These are phyloP conservation scores for Flaveria floridana DNA, from an alignment of 140 eudicot species.

Conservation along the genomic window DNA sequence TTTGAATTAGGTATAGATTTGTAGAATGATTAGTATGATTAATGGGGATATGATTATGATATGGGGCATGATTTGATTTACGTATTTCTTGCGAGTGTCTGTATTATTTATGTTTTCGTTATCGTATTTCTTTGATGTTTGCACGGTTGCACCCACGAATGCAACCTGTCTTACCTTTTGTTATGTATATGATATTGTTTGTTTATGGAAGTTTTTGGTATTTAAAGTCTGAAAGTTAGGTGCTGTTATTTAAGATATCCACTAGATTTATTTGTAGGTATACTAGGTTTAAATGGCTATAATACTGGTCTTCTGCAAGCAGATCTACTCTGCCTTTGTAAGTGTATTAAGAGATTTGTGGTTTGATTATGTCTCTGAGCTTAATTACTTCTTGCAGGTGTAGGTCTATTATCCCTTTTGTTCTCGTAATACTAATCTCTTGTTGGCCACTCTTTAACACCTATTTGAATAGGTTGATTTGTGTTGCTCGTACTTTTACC, in stretches of 20 bases:
- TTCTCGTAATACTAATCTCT: background rate
- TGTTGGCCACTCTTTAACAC: background rate
- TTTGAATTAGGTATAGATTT: background rate
- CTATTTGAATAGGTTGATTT: background rate
- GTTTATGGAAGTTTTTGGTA: too few relatives aligned
- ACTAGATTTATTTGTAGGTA: background rate
- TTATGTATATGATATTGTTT: too few relatives aligned
- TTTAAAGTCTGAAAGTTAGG: background rate
- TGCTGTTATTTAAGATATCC: background rate
- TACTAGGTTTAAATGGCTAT: constrained; percentile 11
- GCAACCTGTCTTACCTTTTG: too few relatives aligned
- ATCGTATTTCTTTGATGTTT: too few relatives aligned
- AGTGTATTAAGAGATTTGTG: constrained; percentile 6
- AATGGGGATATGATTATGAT: background rate
- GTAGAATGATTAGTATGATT: background rate
- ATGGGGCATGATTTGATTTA: background rate
- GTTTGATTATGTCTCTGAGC: constrained; percentile 6
- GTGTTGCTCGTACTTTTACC: background rate
- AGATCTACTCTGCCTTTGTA: background rate
- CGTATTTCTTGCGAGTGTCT: too few relatives aligned
- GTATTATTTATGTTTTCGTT: too few relatives aligned
- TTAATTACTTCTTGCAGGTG: background rate
- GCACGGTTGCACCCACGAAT: too few relatives aligned
- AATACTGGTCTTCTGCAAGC: background rate
- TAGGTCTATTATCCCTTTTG: background rate